Evolutionary conservation across 2,329 filamentous ascomycete species (phyloP).

Genomic region (Colletotrichum cordylinicola): DNA sequence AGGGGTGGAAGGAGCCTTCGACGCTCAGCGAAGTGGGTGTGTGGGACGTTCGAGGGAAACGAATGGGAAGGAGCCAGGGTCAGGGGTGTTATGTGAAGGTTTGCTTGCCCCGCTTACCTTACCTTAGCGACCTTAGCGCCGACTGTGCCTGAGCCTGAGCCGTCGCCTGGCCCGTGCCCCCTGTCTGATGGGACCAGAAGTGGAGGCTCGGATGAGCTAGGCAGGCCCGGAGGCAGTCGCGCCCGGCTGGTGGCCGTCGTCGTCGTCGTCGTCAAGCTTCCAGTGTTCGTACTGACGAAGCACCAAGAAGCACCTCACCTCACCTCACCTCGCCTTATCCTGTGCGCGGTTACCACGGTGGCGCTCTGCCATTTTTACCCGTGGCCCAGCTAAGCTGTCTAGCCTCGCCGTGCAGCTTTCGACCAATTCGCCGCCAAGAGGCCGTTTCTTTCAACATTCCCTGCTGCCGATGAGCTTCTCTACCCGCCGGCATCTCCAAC

Average conservation of each 20-base stretch:
- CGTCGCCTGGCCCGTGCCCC: not conserved
- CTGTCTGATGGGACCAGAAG: not conserved
- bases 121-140: not conserved
- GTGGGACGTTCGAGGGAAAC: not conserved
- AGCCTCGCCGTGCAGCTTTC: not conserved
- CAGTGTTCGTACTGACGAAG: not conserved
- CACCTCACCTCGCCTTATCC: not conserved
- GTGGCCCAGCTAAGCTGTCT: not conserved
- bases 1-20: not conserved
- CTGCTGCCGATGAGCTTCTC: not conserved
- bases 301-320: not conserved
- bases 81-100: not conserved
- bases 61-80: not conserved
- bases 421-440: not conserved
- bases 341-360: conserved; percentile 9
- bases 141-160: conserved; percentile 10
- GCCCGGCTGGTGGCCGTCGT: not conserved
- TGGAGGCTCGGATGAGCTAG: conserved; percentile 1
- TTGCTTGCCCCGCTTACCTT: not conserved
- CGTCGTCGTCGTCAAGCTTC: not conserved
- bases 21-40: not conserved
- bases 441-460: not conserved
- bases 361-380: conserved; percentile 16
- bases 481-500: not conserved
- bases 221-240: not conserved